phyloP scores from a whole-genome alignment of 495 filamentous ascomycete species.

The Oidiodendron maius region DNA sequence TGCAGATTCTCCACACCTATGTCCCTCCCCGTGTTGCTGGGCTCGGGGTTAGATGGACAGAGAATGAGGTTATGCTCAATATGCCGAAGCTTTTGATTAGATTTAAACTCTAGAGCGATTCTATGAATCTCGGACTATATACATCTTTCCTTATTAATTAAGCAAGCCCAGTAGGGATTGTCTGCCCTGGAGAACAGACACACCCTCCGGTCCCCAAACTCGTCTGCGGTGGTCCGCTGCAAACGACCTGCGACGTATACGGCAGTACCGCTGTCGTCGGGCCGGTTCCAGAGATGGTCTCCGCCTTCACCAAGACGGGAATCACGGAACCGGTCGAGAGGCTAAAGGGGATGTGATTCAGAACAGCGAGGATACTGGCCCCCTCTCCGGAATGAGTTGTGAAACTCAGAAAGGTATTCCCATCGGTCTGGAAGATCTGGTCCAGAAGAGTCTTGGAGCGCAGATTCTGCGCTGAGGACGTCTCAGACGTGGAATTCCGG shows the following conservation, averaged over 20 bases:
- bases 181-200: no score
- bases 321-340: constrained; percentile 64
- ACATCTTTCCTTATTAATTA: no score
- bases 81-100: no score
- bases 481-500: constrained; percentile 49
- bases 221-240: constrained; percentile 7
- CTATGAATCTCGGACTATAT: no score
- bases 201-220: no score
- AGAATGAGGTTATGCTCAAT: no score
- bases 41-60: no score
- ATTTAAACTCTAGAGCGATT: no score
- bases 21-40: no score
- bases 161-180: no score
- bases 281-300: constrained; percentile 5
- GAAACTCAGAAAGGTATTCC: constrained; percentile 54
- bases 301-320: constrained; percentile 59
- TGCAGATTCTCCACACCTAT: no score
- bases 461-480: constrained; percentile 43
- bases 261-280: constrained; percentile 3
- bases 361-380: constrained; percentile 35
- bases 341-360: constrained; percentile 56
- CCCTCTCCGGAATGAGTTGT: constrained; percentile 68
- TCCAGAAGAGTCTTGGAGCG: constrained; percentile 53
- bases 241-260: constrained; percentile 17
- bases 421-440: constrained; percentile 55